A percentile compares a stretch with the other conserved stretches of the same genome.
Conservation (phyloP, 1,139 yeast species). For the Hanseniaspora gamundiae region DNA sequence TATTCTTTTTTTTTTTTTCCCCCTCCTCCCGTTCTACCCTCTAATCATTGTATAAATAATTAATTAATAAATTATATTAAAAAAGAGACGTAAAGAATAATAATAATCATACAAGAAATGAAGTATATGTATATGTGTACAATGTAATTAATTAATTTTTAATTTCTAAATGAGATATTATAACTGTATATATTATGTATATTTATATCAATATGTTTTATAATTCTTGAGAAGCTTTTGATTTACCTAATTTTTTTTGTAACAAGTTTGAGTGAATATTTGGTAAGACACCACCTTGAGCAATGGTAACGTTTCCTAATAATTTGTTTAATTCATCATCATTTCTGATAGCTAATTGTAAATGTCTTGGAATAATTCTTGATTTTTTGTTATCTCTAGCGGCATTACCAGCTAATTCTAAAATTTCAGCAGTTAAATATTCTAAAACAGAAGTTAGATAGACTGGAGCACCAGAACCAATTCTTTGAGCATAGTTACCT, state of each 20-base stretch:
- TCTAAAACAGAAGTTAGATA: conserved; percentile 93
- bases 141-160: background rate
- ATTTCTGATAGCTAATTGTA: conserved; percentile 96
- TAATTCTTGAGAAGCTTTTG: conserved; percentile 80
- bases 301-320: conserved; percentile 87
- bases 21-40: background rate
- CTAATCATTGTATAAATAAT: no score
- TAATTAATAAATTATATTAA: no score
- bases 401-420: conserved; percentile 98
- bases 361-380: conserved; percentile 97
- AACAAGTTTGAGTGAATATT: conserved; percentile 91
- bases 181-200: no score
- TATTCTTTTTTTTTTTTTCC: background rate
- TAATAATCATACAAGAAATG: no score
- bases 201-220: no score
- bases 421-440: conserved; percentile 92
- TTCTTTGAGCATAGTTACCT: conserved; percentile 98
- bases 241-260: conserved; percentile 81
- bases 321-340: conserved; percentile 93
- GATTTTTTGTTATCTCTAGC: conserved; percentile 98
- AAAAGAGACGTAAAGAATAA: no score
- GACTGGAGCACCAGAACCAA: conserved; percentile 97
- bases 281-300: conserved; percentile 98
- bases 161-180: background rate
- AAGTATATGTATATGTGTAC: no score